Percentiles rank a stretch among this genome's conserved stretches.
Conservation (phyloP, 2,329 filamentous ascomycete species). For the Cyphellophora attinorum region DNA sequence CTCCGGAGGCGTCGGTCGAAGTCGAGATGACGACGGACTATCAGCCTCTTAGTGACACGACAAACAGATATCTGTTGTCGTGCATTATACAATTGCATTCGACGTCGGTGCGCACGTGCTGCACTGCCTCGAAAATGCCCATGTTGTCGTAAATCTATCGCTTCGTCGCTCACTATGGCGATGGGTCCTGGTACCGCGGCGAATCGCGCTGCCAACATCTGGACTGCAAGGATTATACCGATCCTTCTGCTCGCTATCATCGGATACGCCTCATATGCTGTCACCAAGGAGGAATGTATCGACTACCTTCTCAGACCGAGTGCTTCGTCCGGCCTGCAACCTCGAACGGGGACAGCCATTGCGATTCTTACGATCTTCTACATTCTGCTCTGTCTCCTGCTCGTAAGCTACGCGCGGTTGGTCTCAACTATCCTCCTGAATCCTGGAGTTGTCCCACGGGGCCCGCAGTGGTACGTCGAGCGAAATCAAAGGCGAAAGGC, state of each 20-base stretch:
- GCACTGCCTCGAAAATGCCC: too few relatives aligned
- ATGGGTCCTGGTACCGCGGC: slow-evolving; percentile 1
- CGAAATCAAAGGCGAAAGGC: slow-evolving; percentile 16
- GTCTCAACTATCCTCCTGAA: slow-evolving; percentile 57
- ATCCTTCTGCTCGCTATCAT: slow-evolving; percentile 56
- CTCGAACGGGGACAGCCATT: slow-evolving; percentile 50
- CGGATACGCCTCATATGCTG: slow-evolving; percentile 61
- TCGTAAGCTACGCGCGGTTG: slow-evolving; percentile 61
- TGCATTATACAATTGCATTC: too few relatives aligned
- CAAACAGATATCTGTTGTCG: too few relatives aligned
- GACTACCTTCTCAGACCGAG: slow-evolving; percentile 56
- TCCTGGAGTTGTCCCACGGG: slow-evolving; percentile 64
- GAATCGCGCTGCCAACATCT: slow-evolving; percentile 35
- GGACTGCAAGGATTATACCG: slow-evolving; percentile 59
- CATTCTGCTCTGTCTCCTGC: slow-evolving; percentile 57
- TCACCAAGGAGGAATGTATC: slow-evolving; percentile 59
- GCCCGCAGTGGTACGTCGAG: slow-evolving; percentile 29
- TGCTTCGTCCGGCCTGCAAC: slow-evolving; percentile 26
- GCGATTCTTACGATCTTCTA: slow-evolving; percentile 66
- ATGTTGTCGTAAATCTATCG: too few relatives aligned
- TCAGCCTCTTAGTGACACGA: too few relatives aligned
- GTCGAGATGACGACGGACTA: too few relatives aligned
- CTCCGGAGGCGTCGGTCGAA: too few relatives aligned
- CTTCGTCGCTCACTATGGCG: too few relatives aligned
- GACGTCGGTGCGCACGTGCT: too few relatives aligned